Base-by-base conservation (phyloP, 2,329 filamentous ascomycete species). In the Alternaria sp. region DNA sequence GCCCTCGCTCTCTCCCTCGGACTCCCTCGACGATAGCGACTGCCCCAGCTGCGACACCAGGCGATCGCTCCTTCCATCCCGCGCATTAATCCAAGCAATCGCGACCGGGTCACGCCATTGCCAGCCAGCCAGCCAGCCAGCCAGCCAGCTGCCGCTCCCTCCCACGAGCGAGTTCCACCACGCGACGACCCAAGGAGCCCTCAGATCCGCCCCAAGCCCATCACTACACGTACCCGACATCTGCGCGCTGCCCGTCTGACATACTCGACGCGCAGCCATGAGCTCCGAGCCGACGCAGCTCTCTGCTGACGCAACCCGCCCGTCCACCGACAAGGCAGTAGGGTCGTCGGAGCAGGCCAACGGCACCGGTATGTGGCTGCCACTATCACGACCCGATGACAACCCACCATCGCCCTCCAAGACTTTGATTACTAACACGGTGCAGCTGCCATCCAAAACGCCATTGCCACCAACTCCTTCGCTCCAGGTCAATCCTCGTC, bases 261-360 rank as follows among this genome's bases (percentile, higher is more conserved):
- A 60, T 59, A 34, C 41, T 56, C 51, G 56, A 52, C 49, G 69
- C 72, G 67, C 71, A 65, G 71, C 69, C 67, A 79, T 78, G 77
- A 78, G 74, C 73, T 58, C 70, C 65, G 69, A 74, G 58, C 69
- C 67, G 33, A 57, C 63, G 51, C 70, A 70, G 63, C 59, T 69
- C 56, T 56, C 71, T 34, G 52, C 66, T 58, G 72, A 73, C 65
- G 58, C 68, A 60, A 61, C 66, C 33, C 71, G 63, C 51, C 61
- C 72, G 36, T 68, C 69, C 51, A 58, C 67, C 51, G 73, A 73
- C 54, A 75, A 76, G 69, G 62, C 68, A 39, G 31, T 61, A 39
- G 58, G 60, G 17, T 60, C 61, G 36, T 44, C 69, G 42, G 70
- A 72, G 45, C 72, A 76, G 36, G 55, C 68, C 62, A 77, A 76